Evolutionary conservation across 2,329 filamentous ascomycete species (phyloP), one percentile per base, ranked within the genome.

Genomic region (Botrytis aclada): DNA sequence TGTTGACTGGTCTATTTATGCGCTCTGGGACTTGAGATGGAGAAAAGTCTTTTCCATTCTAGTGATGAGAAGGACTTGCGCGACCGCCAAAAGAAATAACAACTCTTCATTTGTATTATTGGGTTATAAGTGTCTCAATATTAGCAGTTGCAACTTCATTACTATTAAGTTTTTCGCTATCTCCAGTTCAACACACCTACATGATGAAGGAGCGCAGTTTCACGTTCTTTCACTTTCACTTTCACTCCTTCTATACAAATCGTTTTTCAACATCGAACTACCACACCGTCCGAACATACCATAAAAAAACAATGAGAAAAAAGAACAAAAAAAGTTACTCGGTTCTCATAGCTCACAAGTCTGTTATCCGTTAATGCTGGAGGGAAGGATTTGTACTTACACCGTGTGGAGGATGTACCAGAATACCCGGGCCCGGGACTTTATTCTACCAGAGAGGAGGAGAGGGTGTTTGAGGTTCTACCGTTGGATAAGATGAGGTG

Each of bases 261-360:
- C 1, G 16, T 41, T 20, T 12, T 41, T 22, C 16, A 14, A 6
- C 3, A 14, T 1, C 7, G 2, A 29, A 5, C 1, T 6, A 29
- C 2, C 14, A 9, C 25, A 41, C 1, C 3, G 25, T 10, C 7
- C 2, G 29, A 8, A 9, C 18, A 6, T 6, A n/a, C 3, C 16
- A 29, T 29, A 9, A n/a, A 20, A 39, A 39, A 20, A 4, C 1
- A 66, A 47, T 51, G 34, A 51, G 16, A 16, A 7, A 18, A 32
- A 34, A 37, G 14, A 45, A 16, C 43, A 45, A 20, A 45, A 45
- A 37, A n/a, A 8, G 14, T 18, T 41, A 9, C 47, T 54, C 47
- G 25, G 47, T 61, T 60, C 56, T 60, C 56, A 60, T 22, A 12
- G 29, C 56, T 34, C 34, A 22, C 58, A 39, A 25, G 20, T 39